Evolutionary conservation across 805 yeast species (phyloP), one percentile per base, ranked within the genome.

Genomic region (Isabelozyma rhagii): DNA sequence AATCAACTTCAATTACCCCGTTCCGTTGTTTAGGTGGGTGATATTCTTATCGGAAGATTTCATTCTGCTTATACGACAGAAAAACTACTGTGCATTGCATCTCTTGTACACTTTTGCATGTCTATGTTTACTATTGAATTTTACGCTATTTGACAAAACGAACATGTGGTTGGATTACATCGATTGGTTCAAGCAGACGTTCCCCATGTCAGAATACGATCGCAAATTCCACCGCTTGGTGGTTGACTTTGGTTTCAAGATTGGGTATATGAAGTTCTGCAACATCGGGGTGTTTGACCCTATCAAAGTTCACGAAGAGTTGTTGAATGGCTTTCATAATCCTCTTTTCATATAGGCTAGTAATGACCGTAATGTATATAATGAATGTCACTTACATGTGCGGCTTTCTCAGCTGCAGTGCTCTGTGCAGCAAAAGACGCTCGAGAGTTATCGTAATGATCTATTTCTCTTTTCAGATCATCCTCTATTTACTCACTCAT

Each of bases 21-120:
- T 68, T 10, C 76, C 75, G 6, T 42, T 69, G 6, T 68, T 58
- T 50, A 53, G 63, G 47, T 67, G 69, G 61, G 42, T 66, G 8
- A 48, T 66, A 8, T 11, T 59, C 10, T 9, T 63, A 10, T 48
- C 51, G 3, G 49, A 50, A 4, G 52, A 52, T 5, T 62, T 61
- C 42, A 49, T 51, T 5, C 54, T 45, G 8, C 46, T 68, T 49
- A 50, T 65, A 5, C 54, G 64, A 39, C 14, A 25, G 3, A 54
- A 60, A 36, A 50, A 67, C 41, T 58, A 50, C 39, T 58, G 60
- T 39, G 72, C 73, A 0, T 49, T 66, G 18, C 52, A 68, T 31
- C 8, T 68, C 1, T 44, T 72, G 11, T 65, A 50, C 45, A 47
- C 55, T 0, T 64, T 54, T 50, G 42, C 64, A 11, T 50, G 59